Conservation (phyloP, 2,329 filamentous ascomycete genomes). For the Colletotrichum costaricense region DNA sequence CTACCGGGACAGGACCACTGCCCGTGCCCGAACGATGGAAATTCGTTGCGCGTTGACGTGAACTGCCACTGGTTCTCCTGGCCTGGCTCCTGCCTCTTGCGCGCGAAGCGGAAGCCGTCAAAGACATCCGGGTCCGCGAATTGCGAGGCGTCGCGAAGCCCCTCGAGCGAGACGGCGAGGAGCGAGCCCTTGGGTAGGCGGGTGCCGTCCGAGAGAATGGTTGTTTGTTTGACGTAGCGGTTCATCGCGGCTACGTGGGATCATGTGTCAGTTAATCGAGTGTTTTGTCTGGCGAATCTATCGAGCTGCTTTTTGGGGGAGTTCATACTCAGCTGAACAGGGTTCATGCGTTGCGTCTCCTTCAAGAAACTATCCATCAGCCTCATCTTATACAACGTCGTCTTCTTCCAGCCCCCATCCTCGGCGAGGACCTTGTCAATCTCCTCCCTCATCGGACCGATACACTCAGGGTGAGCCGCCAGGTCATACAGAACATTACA, state of each 20-base stretch:
- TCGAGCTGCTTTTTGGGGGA: neutral
- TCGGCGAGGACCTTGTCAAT: slow-evolving; percentile 47
- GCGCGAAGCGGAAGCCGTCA: too few relatives aligned
- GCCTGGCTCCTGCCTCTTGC: too few relatives aligned
- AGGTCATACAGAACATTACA: slow-evolving; percentile 54
- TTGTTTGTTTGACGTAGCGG: too few relatives aligned
- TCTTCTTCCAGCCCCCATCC: slow-evolving; percentile 48
- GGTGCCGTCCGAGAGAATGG: slow-evolving; percentile 16
- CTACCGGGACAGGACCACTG: too few relatives aligned
- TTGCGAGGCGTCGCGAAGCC: too few relatives aligned
- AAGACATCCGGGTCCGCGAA: too few relatives aligned
- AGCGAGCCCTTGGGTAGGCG: neutral
- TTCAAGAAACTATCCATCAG: slow-evolving; percentile 55
- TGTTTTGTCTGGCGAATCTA: too few relatives aligned
- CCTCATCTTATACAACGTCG: slow-evolving; percentile 49
- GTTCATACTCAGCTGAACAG: neutral
- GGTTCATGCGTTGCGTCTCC: slow-evolving; percentile 46
- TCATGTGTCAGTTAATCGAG: too few relatives aligned
- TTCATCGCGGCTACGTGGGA: too few relatives aligned
- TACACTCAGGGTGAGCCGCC: slow-evolving; percentile 49
- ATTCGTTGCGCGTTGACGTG: too few relatives aligned
- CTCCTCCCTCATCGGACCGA: slow-evolving; percentile 55
- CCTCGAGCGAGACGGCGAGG: neutral
- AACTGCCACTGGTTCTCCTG: too few relatives aligned
- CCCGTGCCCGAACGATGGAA: too few relatives aligned